These are phyloP conservation scores for Raddia guianensis DNA, from an alignment of 176 grass and related monocot genomes.

Conservation along the genomic window DNA sequence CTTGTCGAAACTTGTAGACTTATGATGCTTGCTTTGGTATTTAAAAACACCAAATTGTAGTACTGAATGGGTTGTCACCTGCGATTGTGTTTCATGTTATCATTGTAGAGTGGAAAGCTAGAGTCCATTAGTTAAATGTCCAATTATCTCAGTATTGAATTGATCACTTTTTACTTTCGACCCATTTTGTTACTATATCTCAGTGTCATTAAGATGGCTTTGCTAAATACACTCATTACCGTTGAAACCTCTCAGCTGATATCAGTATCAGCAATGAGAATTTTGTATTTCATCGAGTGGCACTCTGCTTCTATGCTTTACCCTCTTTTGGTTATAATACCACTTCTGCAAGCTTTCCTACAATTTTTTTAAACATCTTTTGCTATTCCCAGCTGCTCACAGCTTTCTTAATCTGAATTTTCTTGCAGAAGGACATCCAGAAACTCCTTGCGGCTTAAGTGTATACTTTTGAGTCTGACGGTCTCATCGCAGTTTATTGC, in stretches of 20 bases:
- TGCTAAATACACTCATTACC: conserved; percentile 1
- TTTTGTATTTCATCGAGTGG: conserved; percentile 8
- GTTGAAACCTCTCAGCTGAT: not conserved
- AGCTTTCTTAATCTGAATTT: not conserved
- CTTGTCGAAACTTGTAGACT: conserved; percentile 3
- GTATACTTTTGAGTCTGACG: not conserved
- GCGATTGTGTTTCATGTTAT: conserved; percentile 16
- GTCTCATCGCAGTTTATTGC: conserved; percentile 34
- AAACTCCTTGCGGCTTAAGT: conserved; percentile 68
- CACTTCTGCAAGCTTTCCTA: not conserved
- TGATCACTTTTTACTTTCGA: conserved; percentile 30
- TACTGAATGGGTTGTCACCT: conserved; percentile 22
- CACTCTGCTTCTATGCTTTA: not conserved
- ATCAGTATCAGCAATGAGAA: not conserved
- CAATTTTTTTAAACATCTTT: conserved; percentile 30
- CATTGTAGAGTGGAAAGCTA: conserved; percentile 36
- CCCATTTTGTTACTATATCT: conserved; percentile 13
- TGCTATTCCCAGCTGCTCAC: conserved; percentile 17
- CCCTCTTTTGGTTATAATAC: conserved; percentile 28
- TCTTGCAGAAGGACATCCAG: conserved; percentile 92
- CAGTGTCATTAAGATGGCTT: conserved; percentile 14
- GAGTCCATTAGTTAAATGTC: conserved; percentile 25
- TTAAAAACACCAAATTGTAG: conserved; percentile 44
- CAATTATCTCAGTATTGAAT: conserved; percentile 14
- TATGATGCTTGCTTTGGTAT: conserved; percentile 26